A percentile compares a stretch with the other conserved stretches of the same genome.
These are phyloP conservation scores for Hypoxylon fragiforme DNA, from an alignment of 495 filamentous ascomycete species.

Conservation along the genomic window DNA sequence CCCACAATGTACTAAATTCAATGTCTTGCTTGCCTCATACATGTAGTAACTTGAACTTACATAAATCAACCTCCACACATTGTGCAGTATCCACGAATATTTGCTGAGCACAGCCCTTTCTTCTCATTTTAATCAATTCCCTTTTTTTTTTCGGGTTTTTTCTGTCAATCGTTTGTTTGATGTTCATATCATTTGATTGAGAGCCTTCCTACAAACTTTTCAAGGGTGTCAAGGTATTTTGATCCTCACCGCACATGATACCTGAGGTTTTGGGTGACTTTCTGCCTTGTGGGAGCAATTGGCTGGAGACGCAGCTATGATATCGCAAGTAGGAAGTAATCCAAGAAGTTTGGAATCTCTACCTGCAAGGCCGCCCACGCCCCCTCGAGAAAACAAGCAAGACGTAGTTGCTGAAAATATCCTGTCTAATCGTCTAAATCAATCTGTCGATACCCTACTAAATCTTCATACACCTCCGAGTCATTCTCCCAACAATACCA, in stretches of 20 bases:
- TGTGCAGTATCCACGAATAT: too few relatives aligned
- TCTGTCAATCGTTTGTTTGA: background rate
- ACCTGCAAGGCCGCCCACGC: conserved; percentile 57
- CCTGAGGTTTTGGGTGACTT: conserved; percentile 1
- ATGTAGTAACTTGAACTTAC: too few relatives aligned
- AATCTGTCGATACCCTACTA: conserved; percentile 38
- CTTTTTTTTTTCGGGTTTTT: background rate
- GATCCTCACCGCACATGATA: conserved; percentile 24
- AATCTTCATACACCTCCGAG: conserved; percentile 54
- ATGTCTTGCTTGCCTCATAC: too few relatives aligned
- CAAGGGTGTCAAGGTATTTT: too few relatives aligned
- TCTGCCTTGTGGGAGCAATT: conserved; percentile 29
- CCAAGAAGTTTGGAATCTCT: conserved; percentile 49
- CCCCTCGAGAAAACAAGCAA: conserved; percentile 53
- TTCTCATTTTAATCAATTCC: too few relatives aligned
- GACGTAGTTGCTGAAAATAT: conserved; percentile 27
- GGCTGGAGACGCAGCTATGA: conserved; percentile 50
- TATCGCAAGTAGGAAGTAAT: conserved; percentile 43
- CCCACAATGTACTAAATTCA: too few relatives aligned
- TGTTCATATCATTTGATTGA: conserved; percentile 4
- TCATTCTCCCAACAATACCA: conserved; percentile 52
- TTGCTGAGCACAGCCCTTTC: too few relatives aligned
- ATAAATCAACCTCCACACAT: background rate
- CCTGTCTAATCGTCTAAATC: conserved; percentile 31
- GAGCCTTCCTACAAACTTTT: too few relatives aligned